A percentile compares a stretch with the other conserved stretches of the same genome.
These are phyloP conservation scores for Strobilomyces confusus DNA, from an alignment of 768 basidiomycete species.

Conservation along the genomic window DNA sequence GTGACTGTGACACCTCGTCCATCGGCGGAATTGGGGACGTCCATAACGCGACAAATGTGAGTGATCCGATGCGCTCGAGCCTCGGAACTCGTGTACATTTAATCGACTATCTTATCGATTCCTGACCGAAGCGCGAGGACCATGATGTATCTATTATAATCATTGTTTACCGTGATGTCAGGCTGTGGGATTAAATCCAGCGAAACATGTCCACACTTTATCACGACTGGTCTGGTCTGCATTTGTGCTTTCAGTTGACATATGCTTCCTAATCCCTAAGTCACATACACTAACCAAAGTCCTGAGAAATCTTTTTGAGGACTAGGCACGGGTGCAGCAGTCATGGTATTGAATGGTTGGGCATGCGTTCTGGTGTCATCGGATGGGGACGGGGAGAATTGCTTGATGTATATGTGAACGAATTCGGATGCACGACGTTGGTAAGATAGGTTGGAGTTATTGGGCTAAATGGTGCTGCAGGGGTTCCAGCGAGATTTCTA, in stretches of 20 bases:
- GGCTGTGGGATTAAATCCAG: too few species aligned
- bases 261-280: background rate
- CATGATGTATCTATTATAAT: too few species aligned
- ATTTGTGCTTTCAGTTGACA: constrained; percentile 4
- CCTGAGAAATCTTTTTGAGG: background rate
- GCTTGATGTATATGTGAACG: constrained; percentile 14
- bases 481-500: background rate
- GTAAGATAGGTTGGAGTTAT: background rate
- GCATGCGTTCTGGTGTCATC: background rate
- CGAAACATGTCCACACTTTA: background rate
- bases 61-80: constrained; percentile 16
- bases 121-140: constrained; percentile 35
- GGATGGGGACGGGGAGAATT: background rate
- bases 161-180: background rate
- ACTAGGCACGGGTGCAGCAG: background rate
- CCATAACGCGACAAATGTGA: constrained; percentile 53
- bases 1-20: constrained; percentile 60
- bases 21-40: constrained; percentile 53
- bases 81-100: background rate
- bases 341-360: background rate
- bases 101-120: constrained; percentile 47
- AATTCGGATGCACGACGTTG: constrained; percentile 5
- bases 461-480: background rate
- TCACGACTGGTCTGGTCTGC: background rate
- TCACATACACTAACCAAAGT: constrained; percentile 5